phyloP scores from a whole-genome alignment of 345 rosid species.

The Alliaria petiolata region DNA sequence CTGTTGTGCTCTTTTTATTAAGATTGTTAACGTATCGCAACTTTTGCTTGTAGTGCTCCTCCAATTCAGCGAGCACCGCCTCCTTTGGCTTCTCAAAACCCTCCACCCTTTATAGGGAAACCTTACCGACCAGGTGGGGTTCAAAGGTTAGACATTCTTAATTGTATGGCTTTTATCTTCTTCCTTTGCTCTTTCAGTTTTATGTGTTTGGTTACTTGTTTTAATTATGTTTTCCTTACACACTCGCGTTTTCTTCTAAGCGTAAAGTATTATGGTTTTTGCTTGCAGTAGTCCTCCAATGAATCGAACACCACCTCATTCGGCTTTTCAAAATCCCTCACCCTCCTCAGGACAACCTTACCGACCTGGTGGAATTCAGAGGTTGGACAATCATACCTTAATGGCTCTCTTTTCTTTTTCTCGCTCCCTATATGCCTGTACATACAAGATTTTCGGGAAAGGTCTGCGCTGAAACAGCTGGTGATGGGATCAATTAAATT shows the following conservation, averaged over 20 bases:
- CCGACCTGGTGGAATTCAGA: slow-evolving; percentile 30
- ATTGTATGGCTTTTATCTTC: not conserved
- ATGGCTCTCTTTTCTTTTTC: not conserved
- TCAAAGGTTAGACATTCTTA: slow-evolving; percentile 37
- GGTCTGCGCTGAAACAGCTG: not conserved
- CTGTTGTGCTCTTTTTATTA: slow-evolving; percentile 7
- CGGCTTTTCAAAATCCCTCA: slow-evolving; percentile 29
- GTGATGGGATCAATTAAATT: slow-evolving; percentile 4
- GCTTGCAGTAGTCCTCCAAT: slow-evolving; percentile 14
- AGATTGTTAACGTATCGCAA: not conserved
- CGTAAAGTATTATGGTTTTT: not conserved
- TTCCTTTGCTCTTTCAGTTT: not conserved
- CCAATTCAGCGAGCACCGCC: slow-evolving; percentile 22
- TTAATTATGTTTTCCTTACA: no score
- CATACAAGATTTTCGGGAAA: not conserved
- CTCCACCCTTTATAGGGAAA: slow-evolving; percentile 24
- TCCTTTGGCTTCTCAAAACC: slow-evolving; percentile 34
- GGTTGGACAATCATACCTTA: slow-evolving; percentile 25
- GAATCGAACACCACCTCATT: slow-evolving; percentile 26
- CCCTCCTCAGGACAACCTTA: slow-evolving; percentile 31
- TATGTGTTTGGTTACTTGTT: slow-evolving; percentile 2
- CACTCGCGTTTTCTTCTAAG: no score
- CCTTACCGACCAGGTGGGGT: slow-evolving; percentile 32
- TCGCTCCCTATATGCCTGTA: not conserved
- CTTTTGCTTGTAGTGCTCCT: slow-evolving; percentile 23